Conservation (phyloP, 2,329 filamentous ascomycete species). For the Trichoderma sp. region DNA sequence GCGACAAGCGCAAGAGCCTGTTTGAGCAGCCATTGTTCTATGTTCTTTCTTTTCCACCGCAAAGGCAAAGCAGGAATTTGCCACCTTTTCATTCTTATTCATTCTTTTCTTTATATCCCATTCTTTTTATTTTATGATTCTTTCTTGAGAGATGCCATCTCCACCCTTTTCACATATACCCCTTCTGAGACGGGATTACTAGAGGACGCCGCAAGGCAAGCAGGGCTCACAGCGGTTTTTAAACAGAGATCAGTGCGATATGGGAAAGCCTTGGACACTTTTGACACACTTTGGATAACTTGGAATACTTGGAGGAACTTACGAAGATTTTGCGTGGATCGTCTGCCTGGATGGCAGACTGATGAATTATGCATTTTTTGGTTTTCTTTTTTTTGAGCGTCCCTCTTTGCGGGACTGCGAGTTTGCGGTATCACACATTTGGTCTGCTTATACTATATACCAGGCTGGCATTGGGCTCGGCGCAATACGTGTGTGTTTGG, state of each 20-base stretch:
- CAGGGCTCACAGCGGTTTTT: constrained; percentile 10
- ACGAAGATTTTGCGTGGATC: neutral
- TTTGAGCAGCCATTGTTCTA: constrained; percentile 18
- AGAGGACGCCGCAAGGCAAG: constrained; percentile 43
- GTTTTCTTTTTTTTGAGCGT: neutral
- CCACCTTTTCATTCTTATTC: constrained; percentile 24
- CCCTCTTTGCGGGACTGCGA: neutral
- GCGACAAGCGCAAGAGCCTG: constrained; percentile 23
- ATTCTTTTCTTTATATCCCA: too few relatives aligned
- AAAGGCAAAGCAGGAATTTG: constrained; percentile 17
- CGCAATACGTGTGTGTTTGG: constrained; percentile 10
- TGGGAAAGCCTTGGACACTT: constrained; percentile 28
- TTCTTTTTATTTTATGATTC: constrained; percentile 25
- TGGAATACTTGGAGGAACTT: constrained; percentile 2
- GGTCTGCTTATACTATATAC: constrained; percentile 21
- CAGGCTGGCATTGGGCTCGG: constrained; percentile 22
- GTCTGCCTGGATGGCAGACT: constrained; percentile 17
- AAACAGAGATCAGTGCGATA: constrained; percentile 28
- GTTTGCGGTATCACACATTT: constrained; percentile 11
- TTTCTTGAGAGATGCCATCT: constrained; percentile 27
- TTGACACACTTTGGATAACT: constrained; percentile 19
- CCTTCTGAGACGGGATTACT: constrained; percentile 35
- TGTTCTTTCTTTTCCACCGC: constrained; percentile 5
- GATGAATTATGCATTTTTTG: constrained; percentile 13
- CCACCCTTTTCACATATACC: constrained; percentile 26